Evolutionary conservation across 441 rosid species (phyloP).

Genomic region (Populus tomentosa): DNA sequence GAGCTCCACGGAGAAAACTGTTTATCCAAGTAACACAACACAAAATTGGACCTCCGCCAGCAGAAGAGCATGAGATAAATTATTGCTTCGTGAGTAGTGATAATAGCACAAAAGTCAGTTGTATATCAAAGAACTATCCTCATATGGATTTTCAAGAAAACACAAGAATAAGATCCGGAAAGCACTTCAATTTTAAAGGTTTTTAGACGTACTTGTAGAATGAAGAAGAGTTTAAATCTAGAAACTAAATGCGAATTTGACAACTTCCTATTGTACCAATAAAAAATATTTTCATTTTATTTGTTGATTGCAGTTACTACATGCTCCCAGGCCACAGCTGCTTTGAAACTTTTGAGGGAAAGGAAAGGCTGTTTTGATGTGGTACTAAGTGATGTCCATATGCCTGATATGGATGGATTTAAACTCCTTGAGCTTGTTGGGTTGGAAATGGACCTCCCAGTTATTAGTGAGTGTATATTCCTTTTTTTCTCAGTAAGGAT

Average conservation of each 20-base stretch:
- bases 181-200: neutral
- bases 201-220: neutral
- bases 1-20: neutral
- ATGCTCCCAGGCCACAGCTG: conserved; percentile 65
- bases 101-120: neutral
- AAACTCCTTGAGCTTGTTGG: conserved; percentile 80
- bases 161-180: neutral
- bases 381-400: conserved; percentile 72
- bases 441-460: conserved; percentile 88
- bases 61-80: neutral
- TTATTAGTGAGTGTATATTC: conserved; percentile 52
- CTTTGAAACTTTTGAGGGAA: conserved; percentile 53
- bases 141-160: too few relatives aligned
- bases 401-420: conserved; percentile 89
- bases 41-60: neutral
- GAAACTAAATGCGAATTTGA: neutral
- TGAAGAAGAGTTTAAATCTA: neutral
- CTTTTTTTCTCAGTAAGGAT: neutral
- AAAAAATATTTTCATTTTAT: neutral
- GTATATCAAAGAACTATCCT: too few relatives aligned
- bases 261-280: neutral
- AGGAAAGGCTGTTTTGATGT: conserved; percentile 62
- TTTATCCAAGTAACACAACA: neutral
- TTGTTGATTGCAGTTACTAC: conserved; percentile 53
- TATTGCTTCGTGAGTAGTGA: neutral